Base-by-base conservation (phyloP, 2,329 filamentous ascomycete species). In the Tolypocladium capitatum region DNA sequence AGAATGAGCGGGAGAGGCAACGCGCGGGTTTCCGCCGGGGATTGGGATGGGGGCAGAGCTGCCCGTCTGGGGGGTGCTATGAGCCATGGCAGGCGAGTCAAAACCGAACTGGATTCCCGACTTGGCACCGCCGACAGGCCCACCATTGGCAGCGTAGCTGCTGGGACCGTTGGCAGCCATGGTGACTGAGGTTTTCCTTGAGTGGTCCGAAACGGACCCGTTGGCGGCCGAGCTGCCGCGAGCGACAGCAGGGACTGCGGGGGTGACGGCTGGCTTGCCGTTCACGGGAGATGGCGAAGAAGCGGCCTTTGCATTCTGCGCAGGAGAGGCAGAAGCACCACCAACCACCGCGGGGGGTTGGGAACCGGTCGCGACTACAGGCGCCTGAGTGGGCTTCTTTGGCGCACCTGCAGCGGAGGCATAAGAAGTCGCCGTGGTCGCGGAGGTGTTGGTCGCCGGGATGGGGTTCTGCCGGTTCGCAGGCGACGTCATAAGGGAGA, bases 181-280 rank as follows among this genome's bases (percentile, higher is more conserved):
- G 60, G 90, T 94, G 60, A 95, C 84, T 18, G 91, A 95, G 54
- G 82, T 81, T 70, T 94, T 95, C 63, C 88, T 81, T 62, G 74
- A 77, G 71, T 97, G 90, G 58, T 88, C 83, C 57, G 73, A 73
- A 47, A 74, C 67, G 56, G 71, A 70, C 56, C 86, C 86, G 78
- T 94, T 92, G 58, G 79, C 68, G 61, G 74, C 73, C 55, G 73
- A 68, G 60, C 73, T 78, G 66, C 77, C 76, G 66, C 80, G 78
- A 53, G 75, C 77, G 56, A 84, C 79, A 63, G 73, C 72, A 56
- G 83, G 82, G 58, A 85, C 73, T 62, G 82, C 81, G 54, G 82
- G 82, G 67, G 76, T 76, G 66, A 83, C 83, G 67, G 81, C 73
- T 56, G 75, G 73, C 70, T 84, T 85, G 76, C 87, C 87, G 77